Conservation (phyloP, 2,329 filamentous ascomycete genomes). For the Colletotrichum sp. region DNA sequence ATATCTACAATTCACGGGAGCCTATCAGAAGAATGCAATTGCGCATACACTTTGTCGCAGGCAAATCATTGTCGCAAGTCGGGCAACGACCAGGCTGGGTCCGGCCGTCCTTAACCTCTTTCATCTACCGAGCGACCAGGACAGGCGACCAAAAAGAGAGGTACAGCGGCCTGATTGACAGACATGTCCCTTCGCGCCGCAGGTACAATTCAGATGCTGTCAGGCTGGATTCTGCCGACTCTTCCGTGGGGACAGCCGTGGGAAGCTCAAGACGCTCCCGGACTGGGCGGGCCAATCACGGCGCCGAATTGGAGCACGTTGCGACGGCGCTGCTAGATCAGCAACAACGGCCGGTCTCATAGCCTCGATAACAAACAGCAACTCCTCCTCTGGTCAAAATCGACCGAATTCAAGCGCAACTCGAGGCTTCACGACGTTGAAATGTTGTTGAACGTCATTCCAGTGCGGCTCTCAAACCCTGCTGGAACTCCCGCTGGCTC, state of each 20-base stretch:
- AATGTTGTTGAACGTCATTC: not conserved
- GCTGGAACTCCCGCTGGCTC: conserved; percentile 6
- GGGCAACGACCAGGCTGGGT: not conserved
- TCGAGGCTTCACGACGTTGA: not conserved
- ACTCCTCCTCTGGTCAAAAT: not conserved
- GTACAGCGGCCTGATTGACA: not conserved
- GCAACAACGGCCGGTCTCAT: not conserved
- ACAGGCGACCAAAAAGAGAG: not conserved
- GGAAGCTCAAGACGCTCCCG: not conserved
- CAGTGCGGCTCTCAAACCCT: conserved; percentile 6
- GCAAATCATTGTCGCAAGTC: not conserved
- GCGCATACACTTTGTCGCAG: not conserved
- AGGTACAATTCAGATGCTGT: not conserved
- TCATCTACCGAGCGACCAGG: not conserved
- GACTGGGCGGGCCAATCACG: not conserved
- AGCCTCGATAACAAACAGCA: not conserved
- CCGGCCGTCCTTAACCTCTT: not conserved
- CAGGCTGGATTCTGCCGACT: not conserved
- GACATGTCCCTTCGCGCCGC: not conserved
- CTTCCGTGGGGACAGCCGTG: not conserved
- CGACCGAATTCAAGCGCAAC: no score
- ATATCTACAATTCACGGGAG: not conserved
- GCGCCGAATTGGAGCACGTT: not conserved
- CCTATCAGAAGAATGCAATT: not conserved
- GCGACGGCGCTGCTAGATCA: not conserved